phyloP scores from a whole-genome alignment of 1,284 basidiomycete genomes.

The Malassezia restricta region DNA sequence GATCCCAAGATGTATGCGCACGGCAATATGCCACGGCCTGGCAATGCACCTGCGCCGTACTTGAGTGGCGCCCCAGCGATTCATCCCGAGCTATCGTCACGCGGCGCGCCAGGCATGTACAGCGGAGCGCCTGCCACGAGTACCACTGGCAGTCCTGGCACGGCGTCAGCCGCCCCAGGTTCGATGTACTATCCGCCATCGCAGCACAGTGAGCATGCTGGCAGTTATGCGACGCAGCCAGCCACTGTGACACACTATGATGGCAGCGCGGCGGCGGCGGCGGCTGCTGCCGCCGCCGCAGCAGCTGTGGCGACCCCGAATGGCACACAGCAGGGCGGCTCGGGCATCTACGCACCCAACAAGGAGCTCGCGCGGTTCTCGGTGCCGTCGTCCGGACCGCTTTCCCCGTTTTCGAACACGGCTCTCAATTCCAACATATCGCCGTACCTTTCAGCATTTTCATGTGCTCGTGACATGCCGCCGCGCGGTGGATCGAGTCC shows the following conservation, averaged over 20 bases:
- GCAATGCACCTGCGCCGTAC: neutral
- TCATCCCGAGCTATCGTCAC: conserved; percentile 12
- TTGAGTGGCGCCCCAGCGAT: conserved; percentile 5
- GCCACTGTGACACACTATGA: neutral
- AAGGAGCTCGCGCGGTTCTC: conserved; percentile 39
- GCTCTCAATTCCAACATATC: conserved; percentile 39
- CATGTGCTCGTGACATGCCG: conserved; percentile 41
- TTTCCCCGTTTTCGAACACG: conserved; percentile 41
- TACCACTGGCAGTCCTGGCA: conserved; percentile 6
- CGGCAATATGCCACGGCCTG: neutral
- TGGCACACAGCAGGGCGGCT: neutral
- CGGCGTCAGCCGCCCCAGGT: neutral
- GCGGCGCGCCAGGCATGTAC: conserved; percentile 3
- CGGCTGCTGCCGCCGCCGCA: no score
- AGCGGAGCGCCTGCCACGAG: neutral
- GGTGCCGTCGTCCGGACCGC: conserved; percentile 27
- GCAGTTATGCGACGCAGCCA: neutral
- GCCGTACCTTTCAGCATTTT: conserved; percentile 43
- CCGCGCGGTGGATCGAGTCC: conserved; percentile 27
- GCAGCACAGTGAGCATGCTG: neutral
- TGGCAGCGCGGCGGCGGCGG: no score
- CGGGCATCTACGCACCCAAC: conserved; percentile 1
- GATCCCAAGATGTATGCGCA: conserved; percentile 10
- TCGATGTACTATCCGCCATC: neutral
- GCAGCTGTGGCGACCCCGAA: no score